phyloP scores from a whole-genome alignment of 495 filamentous ascomycete species.

The Neurospora intermedia region DNA sequence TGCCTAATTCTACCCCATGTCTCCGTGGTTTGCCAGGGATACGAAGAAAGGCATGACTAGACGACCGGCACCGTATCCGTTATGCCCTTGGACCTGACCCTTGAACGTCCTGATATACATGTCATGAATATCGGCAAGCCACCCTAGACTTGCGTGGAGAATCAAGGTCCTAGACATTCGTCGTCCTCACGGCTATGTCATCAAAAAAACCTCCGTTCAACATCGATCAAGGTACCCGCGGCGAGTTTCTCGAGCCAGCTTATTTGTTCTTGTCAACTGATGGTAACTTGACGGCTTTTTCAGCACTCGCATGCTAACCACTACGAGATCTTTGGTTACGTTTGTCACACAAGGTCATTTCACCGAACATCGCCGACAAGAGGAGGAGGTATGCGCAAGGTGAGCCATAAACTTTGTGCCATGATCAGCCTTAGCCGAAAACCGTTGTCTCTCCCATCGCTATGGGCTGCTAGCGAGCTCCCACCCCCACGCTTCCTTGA shows the following conservation, averaged over 20 bases:
- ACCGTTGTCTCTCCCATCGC: not conserved
- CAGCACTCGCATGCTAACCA: not conserved
- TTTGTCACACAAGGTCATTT: not conserved
- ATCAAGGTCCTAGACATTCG: not conserved
- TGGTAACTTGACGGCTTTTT: not conserved
- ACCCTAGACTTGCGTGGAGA: not conserved
- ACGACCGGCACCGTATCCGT: not conserved
- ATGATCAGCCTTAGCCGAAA: not conserved
- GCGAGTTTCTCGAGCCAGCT: not conserved
- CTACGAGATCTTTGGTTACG: not conserved
- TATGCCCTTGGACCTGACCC: not conserved
- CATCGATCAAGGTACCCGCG: not conserved
- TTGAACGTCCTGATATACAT: not conserved
- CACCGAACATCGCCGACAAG: not conserved
- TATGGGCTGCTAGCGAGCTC: not conserved
- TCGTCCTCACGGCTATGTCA: not conserved
- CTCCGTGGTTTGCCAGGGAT: not conserved
- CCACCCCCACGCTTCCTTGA: not conserved
- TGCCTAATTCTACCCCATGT: not conserved
- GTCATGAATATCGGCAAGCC: not conserved
- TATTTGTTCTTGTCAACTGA: not conserved
- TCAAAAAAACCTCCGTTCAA: not conserved
- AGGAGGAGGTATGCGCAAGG: not conserved
- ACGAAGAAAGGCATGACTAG: not conserved
- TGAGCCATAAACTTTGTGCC: not conserved